A percentile compares a stretch with the other conserved stretches of the same genome.
These are phyloP conservation scores for Oxytropis ochrocephala DNA, from an alignment of 306 rosid species.

Conservation along the genomic window DNA sequence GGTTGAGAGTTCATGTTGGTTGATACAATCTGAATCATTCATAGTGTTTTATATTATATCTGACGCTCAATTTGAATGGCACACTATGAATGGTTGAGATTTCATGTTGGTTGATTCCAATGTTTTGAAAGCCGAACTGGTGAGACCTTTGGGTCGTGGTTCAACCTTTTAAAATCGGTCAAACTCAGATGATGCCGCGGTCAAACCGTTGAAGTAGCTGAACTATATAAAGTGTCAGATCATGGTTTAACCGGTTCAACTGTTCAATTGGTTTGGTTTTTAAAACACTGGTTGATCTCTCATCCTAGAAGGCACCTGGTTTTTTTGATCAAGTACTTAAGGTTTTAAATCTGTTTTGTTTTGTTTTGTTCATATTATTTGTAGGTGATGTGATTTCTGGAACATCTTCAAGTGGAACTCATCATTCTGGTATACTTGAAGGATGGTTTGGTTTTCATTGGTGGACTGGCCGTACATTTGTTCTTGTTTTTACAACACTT, in stretches of 20 bases:
- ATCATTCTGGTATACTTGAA: slow-evolving; percentile 73
- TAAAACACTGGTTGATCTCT: too few relatives aligned
- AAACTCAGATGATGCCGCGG: too few relatives aligned
- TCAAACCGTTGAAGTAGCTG: too few relatives aligned
- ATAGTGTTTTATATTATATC: not conserved
- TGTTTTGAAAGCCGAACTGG: too few relatives aligned
- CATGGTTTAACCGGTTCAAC: too few relatives aligned
- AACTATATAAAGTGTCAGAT: too few relatives aligned
- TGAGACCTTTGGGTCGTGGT: too few relatives aligned
- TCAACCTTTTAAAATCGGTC: too few relatives aligned
- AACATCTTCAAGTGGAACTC: slow-evolving; percentile 65
- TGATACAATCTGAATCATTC: not conserved
- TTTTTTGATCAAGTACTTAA: not conserved
- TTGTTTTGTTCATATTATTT: slow-evolving; percentile 18
- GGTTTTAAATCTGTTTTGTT: slow-evolving; percentile 22
- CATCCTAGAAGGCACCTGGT: not conserved
- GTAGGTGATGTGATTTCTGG: slow-evolving; percentile 91
- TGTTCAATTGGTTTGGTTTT: too few relatives aligned
- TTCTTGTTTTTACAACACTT: slow-evolving; percentile 56
- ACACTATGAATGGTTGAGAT: too few relatives aligned
- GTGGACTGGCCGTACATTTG: slow-evolving; percentile 63
- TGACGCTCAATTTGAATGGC: too few relatives aligned
- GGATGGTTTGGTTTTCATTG: slow-evolving; percentile 85
- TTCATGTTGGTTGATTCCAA: too few relatives aligned
- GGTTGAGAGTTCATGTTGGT: not conserved